phyloP scores from a whole-genome alignment of 202 grass and related monocot species.

The Eragrostis tef region DNA sequence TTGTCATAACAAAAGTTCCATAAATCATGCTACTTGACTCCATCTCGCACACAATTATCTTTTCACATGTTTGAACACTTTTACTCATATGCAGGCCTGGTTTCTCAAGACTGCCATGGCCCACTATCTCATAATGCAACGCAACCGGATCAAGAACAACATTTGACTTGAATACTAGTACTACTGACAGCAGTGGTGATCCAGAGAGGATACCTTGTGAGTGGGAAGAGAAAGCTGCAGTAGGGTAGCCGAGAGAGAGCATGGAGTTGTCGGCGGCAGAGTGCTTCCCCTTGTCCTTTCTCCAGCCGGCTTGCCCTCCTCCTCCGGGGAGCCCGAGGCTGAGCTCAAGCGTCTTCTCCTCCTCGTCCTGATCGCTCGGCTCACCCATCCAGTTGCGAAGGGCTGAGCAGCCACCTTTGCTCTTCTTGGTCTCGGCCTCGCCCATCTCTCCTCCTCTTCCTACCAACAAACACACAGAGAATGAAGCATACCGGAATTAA shows the following conservation, averaged over 20 bases:
- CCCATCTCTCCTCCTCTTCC: conserved; percentile 28
- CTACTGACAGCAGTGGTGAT: neutral
- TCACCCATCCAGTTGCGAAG: conserved; percentile 47
- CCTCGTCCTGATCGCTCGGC: conserved; percentile 18
- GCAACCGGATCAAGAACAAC: neutral
- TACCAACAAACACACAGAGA: neutral
- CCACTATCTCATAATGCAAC: neutral
- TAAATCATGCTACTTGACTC: neutral
- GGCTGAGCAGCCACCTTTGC: conserved; percentile 28
- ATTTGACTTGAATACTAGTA: neutral
- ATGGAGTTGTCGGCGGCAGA: conserved; percentile 33
- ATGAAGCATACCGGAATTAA: neutral
- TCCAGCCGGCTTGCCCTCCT: conserved; percentile 32
- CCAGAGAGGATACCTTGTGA: conserved; percentile 35
- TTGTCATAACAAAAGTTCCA: neutral
- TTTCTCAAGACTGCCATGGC: neutral
- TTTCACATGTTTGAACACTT: neutral
- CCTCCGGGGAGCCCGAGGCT: conserved; percentile 80
- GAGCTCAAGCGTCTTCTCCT: conserved; percentile 77
- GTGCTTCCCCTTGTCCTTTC: conserved; percentile 44
- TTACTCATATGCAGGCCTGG: neutral
- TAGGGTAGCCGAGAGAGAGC: conserved; percentile 55
- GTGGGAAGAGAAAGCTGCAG: conserved; percentile 30
- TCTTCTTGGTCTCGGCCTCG: conserved; percentile 39
- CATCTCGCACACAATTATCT: neutral